These are phyloP conservation scores for Saccharum spontaneum DNA, from an alignment of 176 grass and related monocot genomes.

Conservation along the genomic window DNA sequence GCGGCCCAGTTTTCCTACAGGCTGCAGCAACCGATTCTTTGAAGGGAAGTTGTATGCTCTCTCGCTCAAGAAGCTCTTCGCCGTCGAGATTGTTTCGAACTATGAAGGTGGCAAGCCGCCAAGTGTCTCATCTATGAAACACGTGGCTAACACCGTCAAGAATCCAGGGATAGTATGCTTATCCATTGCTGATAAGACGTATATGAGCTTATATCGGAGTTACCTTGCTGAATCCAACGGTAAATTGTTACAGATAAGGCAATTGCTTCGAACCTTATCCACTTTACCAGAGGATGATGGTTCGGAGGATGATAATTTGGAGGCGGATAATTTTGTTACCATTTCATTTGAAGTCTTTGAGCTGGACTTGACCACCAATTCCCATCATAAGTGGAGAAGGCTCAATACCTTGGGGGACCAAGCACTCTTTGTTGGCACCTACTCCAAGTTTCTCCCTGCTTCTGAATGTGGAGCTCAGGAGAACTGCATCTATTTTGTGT, in stretches of 20 bases:
- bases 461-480: background rate
- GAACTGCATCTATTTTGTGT: conserved; percentile 24
- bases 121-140: background rate
- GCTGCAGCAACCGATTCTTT: background rate
- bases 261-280: no score
- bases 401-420: background rate
- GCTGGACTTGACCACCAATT: background rate
- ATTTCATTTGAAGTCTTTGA: background rate
- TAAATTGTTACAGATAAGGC: background rate
- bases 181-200: background rate
- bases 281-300: no score
- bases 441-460: conserved; percentile 29
- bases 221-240: background rate
- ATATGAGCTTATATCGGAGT: background rate
- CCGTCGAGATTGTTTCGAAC: background rate
- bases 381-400: background rate
- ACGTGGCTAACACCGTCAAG: background rate
- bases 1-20: no score
- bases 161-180: background rate
- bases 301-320: no score
- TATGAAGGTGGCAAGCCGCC: background rate
- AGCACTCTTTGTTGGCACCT: background rate
- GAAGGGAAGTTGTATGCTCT: background rate
- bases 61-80: background rate
- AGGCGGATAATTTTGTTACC: background rate